Conservation (phyloP, 1,139 yeast genomes). For the Yamadazyma songkhlaensis region DNA sequence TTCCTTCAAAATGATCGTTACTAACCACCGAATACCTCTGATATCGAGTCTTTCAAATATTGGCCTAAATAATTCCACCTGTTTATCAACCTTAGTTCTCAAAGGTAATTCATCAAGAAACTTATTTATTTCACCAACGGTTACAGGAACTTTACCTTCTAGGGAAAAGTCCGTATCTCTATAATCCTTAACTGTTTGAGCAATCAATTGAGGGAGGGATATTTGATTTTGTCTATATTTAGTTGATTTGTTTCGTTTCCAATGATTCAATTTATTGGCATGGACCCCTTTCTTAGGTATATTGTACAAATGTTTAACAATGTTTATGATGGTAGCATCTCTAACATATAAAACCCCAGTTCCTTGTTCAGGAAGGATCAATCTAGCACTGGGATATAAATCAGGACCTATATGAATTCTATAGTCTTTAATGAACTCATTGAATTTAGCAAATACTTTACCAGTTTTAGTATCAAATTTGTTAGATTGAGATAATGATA, state of each 20-base stretch:
- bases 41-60: slow-evolving; percentile 56
- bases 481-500: slow-evolving; percentile 15
- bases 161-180: background rate
- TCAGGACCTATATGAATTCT: slow-evolving; percentile 65
- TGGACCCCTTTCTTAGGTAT: slow-evolving; percentile 37
- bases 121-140: slow-evolving; percentile 45
- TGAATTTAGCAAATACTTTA: slow-evolving; percentile 22
- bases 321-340: slow-evolving; percentile 48
- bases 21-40: slow-evolving; percentile 66
- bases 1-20: slow-evolving; percentile 61
- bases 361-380: slow-evolving; percentile 64
- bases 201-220: slow-evolving; percentile 9
- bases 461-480: slow-evolving; percentile 25
- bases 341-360: slow-evolving; percentile 50
- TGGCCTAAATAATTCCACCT: slow-evolving; percentile 42
- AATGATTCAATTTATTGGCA: slow-evolving; percentile 31
- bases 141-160: slow-evolving; percentile 1
- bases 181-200: slow-evolving; percentile 7
- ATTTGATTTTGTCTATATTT: background rate
- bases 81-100: slow-evolving; percentile 39
- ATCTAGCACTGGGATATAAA: slow-evolving; percentile 62
- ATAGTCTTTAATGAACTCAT: slow-evolving; percentile 58
- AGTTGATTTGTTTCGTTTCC: slow-evolving; percentile 25
- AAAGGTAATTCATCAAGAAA: slow-evolving; percentile 45
- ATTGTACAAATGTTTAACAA: slow-evolving; percentile 33